Percentiles rank a stretch among this genome's conserved stretches.
phyloP scores from a whole-genome alignment of 495 filamentous ascomycete genomes.

The Penicillium parvum region DNA sequence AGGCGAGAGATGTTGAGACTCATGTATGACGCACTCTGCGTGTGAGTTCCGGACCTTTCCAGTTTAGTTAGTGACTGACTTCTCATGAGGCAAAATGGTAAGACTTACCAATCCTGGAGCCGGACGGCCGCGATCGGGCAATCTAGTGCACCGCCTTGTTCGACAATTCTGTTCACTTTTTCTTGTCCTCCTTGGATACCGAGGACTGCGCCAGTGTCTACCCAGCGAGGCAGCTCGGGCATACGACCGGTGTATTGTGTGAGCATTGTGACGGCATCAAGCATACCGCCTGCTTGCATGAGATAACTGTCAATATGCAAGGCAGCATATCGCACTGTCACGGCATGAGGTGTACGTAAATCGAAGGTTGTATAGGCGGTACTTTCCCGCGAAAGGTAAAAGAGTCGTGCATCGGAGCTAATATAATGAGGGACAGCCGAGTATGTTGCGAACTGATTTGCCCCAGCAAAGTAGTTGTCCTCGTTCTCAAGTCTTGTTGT shows the following conservation, averaged over 20 bases:
- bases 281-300: slow-evolving; percentile 21
- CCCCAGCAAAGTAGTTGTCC: slow-evolving; percentile 24
- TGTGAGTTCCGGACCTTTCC: slow-evolving; percentile 18
- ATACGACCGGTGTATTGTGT: slow-evolving; percentile 23
- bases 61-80: background rate
- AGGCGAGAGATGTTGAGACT: slow-evolving; percentile 23
- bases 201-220: slow-evolving; percentile 18
- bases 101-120: slow-evolving; percentile 21
- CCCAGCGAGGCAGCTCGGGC: slow-evolving; percentile 19
- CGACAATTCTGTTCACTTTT: slow-evolving; percentile 21
- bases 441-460: slow-evolving; percentile 23
- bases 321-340: slow-evolving; percentile 21
- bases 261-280: slow-evolving; percentile 20
- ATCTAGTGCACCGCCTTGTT: slow-evolving; percentile 10
- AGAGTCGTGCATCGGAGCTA: slow-evolving; percentile 14
- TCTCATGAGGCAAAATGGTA: background rate
- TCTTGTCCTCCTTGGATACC: slow-evolving; percentile 23
- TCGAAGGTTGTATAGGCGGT: slow-evolving; percentile 24
- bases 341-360: slow-evolving; percentile 11
- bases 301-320: slow-evolving; percentile 16
- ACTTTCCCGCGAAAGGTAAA: slow-evolving; percentile 19
- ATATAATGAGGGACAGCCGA: slow-evolving; percentile 23
- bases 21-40: slow-evolving; percentile 20
- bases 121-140: slow-evolving; percentile 23
- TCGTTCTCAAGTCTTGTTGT: slow-evolving; percentile 16